Evolutionary conservation across 148 eudicot species (phyloP).

Genomic region (Rhododendron ferrugineum): DNA sequence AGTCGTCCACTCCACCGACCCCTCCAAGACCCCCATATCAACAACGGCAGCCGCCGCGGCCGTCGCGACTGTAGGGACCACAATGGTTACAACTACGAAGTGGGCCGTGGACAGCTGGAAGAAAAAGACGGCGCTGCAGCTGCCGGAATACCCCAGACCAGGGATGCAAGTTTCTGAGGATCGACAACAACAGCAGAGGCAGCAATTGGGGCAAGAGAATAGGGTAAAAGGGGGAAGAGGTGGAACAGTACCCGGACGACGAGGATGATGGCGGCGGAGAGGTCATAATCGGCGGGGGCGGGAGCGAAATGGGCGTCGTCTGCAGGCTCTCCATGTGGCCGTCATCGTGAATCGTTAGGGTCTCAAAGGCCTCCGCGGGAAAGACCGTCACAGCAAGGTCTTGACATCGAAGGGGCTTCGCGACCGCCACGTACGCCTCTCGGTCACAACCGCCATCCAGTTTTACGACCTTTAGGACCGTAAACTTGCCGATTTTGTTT

Average conservation of each 20-base stretch:
- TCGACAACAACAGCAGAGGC: conserved; percentile 33
- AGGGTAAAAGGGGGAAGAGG: conserved; percentile 19
- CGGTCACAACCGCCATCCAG: too few relatives aligned
- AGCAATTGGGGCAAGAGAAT: conserved; percentile 19
- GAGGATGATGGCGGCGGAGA: conserved; percentile 18
- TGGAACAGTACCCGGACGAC: conserved; percentile 1
- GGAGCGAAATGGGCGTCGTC: neutral
- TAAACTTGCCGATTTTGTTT: too few relatives aligned
- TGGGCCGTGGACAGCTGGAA: conserved; percentile 44
- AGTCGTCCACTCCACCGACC: conserved; percentile 38
- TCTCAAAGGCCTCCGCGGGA: conserved; percentile 73
- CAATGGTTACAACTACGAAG: neutral
- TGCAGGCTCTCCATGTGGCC: conserved; percentile 61
- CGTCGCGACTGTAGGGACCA: neutral
- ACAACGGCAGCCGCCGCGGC: conserved; percentile 11
- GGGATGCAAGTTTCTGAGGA: conserved; percentile 56
- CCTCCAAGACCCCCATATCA: conserved; percentile 29
- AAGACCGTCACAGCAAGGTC: too few relatives aligned
- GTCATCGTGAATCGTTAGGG: conserved; percentile 81
- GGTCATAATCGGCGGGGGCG: conserved; percentile 8
- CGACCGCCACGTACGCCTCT: too few relatives aligned
- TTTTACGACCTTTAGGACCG: too few relatives aligned
- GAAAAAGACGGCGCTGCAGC: conserved; percentile 37
- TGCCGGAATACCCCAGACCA: conserved; percentile 44
- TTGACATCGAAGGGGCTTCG: too few relatives aligned